Evolutionary conservation across 2,329 filamentous ascomycete genomes (phyloP).

Genomic region (Cladosporium sp.): DNA sequence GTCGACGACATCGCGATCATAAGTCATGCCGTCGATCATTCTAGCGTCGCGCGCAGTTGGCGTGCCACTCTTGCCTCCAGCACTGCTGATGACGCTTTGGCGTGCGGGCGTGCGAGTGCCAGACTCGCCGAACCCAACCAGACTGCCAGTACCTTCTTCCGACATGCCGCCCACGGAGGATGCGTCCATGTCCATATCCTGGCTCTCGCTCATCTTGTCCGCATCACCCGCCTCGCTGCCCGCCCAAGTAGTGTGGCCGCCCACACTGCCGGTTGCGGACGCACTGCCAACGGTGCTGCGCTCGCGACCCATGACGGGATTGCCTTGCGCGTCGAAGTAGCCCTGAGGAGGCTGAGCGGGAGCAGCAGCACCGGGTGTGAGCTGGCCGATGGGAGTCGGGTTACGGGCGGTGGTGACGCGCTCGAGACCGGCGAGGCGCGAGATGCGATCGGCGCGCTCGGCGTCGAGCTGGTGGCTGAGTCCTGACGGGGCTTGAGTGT

Average conservation of each 20-base stretch:
- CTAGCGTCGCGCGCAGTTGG: constrained; percentile 35
- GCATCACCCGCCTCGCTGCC: constrained; percentile 57
- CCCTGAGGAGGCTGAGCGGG: constrained; percentile 50
- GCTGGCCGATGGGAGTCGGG: constrained; percentile 34
- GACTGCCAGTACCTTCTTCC: constrained; percentile 74
- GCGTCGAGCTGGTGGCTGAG: constrained; percentile 65
- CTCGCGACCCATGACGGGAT: constrained; percentile 62
- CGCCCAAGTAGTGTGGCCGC: constrained; percentile 65
- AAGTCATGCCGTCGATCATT: constrained; percentile 44
- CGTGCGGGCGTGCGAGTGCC: constrained; percentile 60
- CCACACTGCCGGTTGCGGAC: constrained; percentile 75
- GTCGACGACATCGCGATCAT: constrained; percentile 38
- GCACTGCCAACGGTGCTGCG: constrained; percentile 86
- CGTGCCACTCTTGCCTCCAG: constrained; percentile 42
- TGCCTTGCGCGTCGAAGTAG: constrained; percentile 76
- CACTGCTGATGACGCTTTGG: constrained; percentile 70
- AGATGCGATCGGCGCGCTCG: constrained; percentile 91
- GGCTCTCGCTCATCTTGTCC: constrained; percentile 63
- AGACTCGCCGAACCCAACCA: constrained; percentile 82
- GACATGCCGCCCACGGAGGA: constrained; percentile 74
- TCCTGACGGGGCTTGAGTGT: constrained; percentile 51
- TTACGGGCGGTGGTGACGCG: constrained; percentile 71
- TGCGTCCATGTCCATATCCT: constrained; percentile 39
- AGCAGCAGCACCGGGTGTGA: constrained; percentile 43
- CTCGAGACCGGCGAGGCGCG: constrained; percentile 86